Evolutionary conservation across 1,284 basidiomycete species (phyloP).

Genomic region (Peniophora sp.): DNA sequence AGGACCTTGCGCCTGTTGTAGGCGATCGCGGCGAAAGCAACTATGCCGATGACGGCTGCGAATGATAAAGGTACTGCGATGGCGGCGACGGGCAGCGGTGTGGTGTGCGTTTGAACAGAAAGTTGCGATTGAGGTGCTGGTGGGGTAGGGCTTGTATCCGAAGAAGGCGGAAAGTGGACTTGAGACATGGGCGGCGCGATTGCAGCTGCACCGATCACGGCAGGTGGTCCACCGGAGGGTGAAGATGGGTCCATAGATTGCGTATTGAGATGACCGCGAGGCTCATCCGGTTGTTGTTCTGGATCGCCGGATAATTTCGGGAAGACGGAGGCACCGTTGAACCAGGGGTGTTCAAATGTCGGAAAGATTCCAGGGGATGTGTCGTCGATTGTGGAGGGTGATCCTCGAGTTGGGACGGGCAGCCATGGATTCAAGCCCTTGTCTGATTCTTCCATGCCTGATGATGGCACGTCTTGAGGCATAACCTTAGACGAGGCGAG

Average conservation of each 20-base stretch:
- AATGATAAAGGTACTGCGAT: constrained; percentile 38
- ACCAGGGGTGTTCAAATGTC: too few species aligned
- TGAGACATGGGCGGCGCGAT: neutral
- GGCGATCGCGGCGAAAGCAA: constrained; percentile 23
- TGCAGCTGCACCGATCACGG: neutral
- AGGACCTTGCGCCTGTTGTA: constrained; percentile 20
- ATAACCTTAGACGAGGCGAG: neutral
- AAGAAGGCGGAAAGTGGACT: neutral
- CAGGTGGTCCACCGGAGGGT: neutral
- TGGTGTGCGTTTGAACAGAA: constrained; percentile 20
- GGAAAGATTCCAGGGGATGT: too few species aligned
- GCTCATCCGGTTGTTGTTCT: neutral
- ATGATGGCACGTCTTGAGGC: neutral
- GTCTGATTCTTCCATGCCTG: too few species aligned
- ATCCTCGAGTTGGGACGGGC: too few species aligned
- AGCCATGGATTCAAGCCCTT: too few species aligned
- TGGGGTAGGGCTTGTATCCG: constrained; percentile 4
- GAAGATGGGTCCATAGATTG: neutral
- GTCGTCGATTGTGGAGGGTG: too few species aligned
- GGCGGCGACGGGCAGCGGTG: constrained; percentile 29
- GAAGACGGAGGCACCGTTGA: too few species aligned
- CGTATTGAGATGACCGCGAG: neutral
- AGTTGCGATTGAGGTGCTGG: constrained; percentile 11
- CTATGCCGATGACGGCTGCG: constrained; percentile 30
- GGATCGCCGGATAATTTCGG: too few species aligned